Base-by-base conservation (phyloP, 768 basidiomycete species). In the Inosperma sp. region DNA sequence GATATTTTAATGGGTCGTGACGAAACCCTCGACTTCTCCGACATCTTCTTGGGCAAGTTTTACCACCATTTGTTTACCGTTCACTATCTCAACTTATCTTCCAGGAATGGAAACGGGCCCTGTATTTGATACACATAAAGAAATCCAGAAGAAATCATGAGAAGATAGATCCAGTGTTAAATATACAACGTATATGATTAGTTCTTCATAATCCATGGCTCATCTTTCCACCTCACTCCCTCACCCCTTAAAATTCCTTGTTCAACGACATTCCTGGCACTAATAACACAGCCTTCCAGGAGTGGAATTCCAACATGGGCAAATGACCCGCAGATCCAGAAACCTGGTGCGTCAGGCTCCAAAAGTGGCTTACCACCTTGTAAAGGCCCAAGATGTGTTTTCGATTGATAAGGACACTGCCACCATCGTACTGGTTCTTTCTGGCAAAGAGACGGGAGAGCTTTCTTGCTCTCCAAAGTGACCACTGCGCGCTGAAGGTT, bases 1-100 rank as follows among this genome's bases (percentile, higher is more conserved):
- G 95, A 99, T 65, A 89, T 98, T 59, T 69, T 99, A 51, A 88
- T 89, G 82, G 95, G 95, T 39, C 82, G 86, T 31, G 95, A 99
- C 62, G 91, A 96, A 67, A 74, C 70, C 19, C 75, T 99, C 48
- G 85, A 86, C 22, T 77, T 84, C 4, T 70, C 71, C 2, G 95
- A 98, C 63, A 76, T 95, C 58, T 88, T 97, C 74, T 73, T 78
- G 31, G 84, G 93, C 83, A 59, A 37, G 80, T 68, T 36, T 19
- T 14, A n/a, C 35, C 19, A 47, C 19, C 40, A 29, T 14, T 22
- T 31, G 7, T n/a, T 49, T 30, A 10, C 17, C 42, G 21, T 41
- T 30, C n/a, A 33, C 39, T 9, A 22, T 29, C 14, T 42, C 53
- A 26, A 61, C 53, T 44, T 31, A 47, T 39, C n/a, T 31, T 10